Percentiles rank a stretch among this genome's conserved stretches.
Evolutionary conservation across 139 green algal genomes (phyloP).

Genomic region (Haematococcus lacustris): DNA sequence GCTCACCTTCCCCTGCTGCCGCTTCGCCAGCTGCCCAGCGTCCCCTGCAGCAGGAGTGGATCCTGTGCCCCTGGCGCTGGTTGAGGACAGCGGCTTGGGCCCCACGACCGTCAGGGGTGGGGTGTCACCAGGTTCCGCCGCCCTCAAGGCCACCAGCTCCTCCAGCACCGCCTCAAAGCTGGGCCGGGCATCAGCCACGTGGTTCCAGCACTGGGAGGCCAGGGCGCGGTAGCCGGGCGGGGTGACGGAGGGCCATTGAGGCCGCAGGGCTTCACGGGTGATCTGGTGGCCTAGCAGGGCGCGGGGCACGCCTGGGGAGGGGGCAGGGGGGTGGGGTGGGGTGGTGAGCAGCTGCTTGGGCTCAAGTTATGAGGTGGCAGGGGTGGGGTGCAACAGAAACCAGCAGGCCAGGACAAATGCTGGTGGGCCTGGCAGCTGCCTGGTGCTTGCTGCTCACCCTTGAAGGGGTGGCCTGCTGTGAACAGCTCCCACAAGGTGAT

Average conservation of each 20-base stretch:
- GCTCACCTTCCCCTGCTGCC: too few species aligned
- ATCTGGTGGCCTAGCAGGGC: constrained; percentile 35
- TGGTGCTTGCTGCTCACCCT: too few species aligned
- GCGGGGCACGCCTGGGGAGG: constrained; percentile 16
- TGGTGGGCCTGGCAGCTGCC: too few species aligned
- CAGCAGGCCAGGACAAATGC: too few species aligned
- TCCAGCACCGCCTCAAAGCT: constrained; percentile 21
- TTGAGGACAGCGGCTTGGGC: too few species aligned
- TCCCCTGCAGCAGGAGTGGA: too few species aligned
- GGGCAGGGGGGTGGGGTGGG: too few species aligned
- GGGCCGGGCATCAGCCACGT: constrained; percentile 15
- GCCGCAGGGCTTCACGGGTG: constrained; percentile 21
- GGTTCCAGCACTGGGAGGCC: constrained; percentile 30
- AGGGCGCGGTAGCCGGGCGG: constrained; percentile 15
- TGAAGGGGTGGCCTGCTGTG: constrained; percentile 30
- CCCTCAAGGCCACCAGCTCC: constrained; percentile 8
- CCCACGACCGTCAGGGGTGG: constrained; percentile 2
- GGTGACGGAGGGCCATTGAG: constrained; percentile 18
- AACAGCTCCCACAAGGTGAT: constrained; percentile 43
- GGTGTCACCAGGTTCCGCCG: constrained; percentile 2
- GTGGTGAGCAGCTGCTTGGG: too few species aligned
- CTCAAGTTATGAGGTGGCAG: too few species aligned
- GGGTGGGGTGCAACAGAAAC: too few species aligned
- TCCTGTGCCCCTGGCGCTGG: too few species aligned
- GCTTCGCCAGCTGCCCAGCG: too few species aligned